Evolutionary conservation across 1,284 basidiomycete genomes (phyloP).

Genomic region (Pseudozyma tsukubaensis): DNA sequence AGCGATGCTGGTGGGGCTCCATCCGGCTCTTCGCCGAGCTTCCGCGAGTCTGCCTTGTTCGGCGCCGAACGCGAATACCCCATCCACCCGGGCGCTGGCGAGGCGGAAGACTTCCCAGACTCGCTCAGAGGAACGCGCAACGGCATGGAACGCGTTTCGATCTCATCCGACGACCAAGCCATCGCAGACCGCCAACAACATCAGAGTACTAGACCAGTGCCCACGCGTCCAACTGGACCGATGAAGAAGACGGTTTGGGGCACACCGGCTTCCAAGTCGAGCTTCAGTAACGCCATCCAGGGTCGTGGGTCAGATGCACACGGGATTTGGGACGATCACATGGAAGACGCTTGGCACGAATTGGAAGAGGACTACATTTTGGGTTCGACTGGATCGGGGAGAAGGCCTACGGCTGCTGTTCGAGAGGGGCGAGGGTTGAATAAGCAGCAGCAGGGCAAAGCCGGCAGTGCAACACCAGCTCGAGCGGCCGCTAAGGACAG

Average conservation of each 20-base stretch:
- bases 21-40: conserved; percentile 47
- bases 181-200: conserved; percentile 9
- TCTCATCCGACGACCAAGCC: conserved; percentile 37
- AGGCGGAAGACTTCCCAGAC: conserved; percentile 57
- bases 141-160: conserved; percentile 33
- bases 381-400: conserved; percentile 41
- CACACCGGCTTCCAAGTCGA: conserved; percentile 53
- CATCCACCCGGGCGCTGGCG: conserved; percentile 55
- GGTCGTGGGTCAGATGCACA: conserved; percentile 24
- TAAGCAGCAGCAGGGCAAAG: conserved; percentile 20
- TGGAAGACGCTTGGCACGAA: conserved; percentile 67
- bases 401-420: conserved; percentile 26
- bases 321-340: conserved; percentile 46
- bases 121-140: conserved; percentile 32
- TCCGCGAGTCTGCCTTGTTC: conserved; percentile 62
- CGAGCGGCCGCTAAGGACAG: conserved; percentile 3
- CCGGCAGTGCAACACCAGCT: not conserved
- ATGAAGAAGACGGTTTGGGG: conserved; percentile 66
- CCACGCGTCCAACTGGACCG: conserved; percentile 4
- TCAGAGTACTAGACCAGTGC: not conserved
- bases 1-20: conserved; percentile 15
- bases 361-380: conserved; percentile 65
- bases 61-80: conserved; percentile 66
- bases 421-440: conserved; percentile 41
- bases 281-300: conserved; percentile 52